Percentiles rank a stretch among this genome's conserved stretches.
Conservation (phyloP, 1,284 basidiomycete genomes). For the Tetrapyrgos nigripes region DNA sequence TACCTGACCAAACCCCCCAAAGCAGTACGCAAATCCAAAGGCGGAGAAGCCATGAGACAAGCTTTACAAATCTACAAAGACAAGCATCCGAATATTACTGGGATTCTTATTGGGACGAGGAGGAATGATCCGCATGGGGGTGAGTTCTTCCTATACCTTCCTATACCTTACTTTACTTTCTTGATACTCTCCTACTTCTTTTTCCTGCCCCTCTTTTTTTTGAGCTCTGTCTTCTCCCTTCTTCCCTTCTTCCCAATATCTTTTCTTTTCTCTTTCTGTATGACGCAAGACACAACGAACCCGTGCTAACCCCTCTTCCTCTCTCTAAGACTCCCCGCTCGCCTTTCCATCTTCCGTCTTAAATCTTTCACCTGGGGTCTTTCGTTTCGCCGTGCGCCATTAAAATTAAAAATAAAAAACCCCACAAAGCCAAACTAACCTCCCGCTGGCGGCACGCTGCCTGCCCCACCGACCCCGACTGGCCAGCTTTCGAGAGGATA, state of each 20-base stretch:
- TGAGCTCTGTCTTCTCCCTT: too few relatives aligned
- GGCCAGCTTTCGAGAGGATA: conserved; percentile 91
- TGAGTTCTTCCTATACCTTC: too few relatives aligned
- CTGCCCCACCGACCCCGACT: conserved; percentile 86
- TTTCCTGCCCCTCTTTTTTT: too few relatives aligned
- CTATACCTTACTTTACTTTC: too few relatives aligned
- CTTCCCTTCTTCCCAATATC: too few relatives aligned
- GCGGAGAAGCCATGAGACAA: conserved; percentile 83
- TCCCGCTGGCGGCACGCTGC: too few relatives aligned
- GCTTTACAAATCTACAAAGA: conserved; percentile 82
- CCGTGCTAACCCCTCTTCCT: too few relatives aligned
- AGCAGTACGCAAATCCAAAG: conserved; percentile 56
- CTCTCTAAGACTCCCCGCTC: too few relatives aligned
- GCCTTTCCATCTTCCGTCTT: too few relatives aligned
- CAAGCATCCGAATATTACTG: conserved; percentile 68
- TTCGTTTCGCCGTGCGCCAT: conserved; percentile 9
- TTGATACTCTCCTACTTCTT: too few relatives aligned
- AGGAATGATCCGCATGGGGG: conserved; percentile 93
- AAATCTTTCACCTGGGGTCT: conserved; percentile 23
- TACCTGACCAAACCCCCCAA: conserved; percentile 29
- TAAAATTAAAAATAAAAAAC: conserved; percentile 9
- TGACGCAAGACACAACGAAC: too few relatives aligned
- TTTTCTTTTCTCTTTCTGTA: too few relatives aligned
- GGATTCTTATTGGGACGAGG: conserved; percentile 92
- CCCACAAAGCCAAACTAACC: conserved; percentile 67